Percentiles rank a stretch among this genome's conserved stretches.
Conservation (phyloP, 345 rosid species). For the Corchorus olitorius region DNA sequence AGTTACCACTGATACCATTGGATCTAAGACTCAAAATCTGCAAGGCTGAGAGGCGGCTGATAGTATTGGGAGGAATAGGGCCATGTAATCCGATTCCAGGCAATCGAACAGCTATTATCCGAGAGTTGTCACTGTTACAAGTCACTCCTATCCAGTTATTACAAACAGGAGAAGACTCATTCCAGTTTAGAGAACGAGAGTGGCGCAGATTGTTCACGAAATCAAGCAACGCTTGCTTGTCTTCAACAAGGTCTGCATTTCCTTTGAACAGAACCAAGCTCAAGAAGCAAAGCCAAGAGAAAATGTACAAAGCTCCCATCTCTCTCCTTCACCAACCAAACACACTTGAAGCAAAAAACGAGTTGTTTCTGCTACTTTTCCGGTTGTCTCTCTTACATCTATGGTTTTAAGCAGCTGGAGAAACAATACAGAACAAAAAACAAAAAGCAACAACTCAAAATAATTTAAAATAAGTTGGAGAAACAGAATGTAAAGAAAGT, state of each 20-base stretch:
- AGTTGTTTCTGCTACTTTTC: conserved; percentile 50
- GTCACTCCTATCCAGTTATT: conserved; percentile 73
- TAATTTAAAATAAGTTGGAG: conserved; percentile 25
- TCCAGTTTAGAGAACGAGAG: conserved; percentile 69
- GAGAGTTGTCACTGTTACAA: conserved; percentile 57
- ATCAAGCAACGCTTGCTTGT: conserved; percentile 73
- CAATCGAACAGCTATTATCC: conserved; percentile 63
- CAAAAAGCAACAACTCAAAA: conserved; percentile 18
- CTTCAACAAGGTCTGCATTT: conserved; percentile 58
- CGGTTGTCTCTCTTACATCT: conserved; percentile 6
- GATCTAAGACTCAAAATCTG: conserved; percentile 83
- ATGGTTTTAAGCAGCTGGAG: conserved; percentile 26
- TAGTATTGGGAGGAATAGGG: conserved; percentile 67
- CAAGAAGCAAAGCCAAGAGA: conserved; percentile 38
- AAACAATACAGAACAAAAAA: conserved; percentile 18
- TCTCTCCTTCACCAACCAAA: conserved; percentile 12
- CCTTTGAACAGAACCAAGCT: conserved; percentile 36
- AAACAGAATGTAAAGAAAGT: conserved; percentile 42
- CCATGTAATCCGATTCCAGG: conserved; percentile 85
- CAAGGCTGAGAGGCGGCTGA: conserved; percentile 70
- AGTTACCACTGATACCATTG: conserved; percentile 59
- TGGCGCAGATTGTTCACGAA: conserved; percentile 49
- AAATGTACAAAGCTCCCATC: conserved; percentile 36
- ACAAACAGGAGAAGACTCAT: conserved; percentile 52
- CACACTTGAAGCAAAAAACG: conserved; percentile 38